phyloP scores from a whole-genome alignment of 2,329 filamentous ascomycete species.

The Chrysoporthe cubensis region DNA sequence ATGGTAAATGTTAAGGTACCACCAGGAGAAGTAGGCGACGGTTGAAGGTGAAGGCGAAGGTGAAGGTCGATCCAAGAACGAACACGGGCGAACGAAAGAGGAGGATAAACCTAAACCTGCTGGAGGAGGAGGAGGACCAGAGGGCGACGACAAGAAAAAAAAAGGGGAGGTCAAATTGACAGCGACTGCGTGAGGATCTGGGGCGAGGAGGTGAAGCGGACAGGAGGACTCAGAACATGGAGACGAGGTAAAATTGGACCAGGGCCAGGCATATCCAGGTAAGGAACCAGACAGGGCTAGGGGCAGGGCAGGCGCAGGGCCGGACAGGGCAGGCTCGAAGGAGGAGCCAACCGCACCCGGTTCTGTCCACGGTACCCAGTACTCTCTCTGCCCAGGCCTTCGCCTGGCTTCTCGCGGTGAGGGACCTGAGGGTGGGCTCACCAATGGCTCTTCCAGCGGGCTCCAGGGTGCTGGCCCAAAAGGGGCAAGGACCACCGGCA shows the following conservation, averaged over 20 bases:
- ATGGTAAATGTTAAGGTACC: slow-evolving; percentile 19
- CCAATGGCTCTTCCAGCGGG: not conserved
- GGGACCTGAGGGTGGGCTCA: slow-evolving; percentile 1
- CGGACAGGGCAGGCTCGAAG: not conserved
- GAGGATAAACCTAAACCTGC: slow-evolving; percentile 33
- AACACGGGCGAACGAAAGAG: slow-evolving; percentile 32
- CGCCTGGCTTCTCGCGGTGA: not conserved
- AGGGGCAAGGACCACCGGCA: slow-evolving; percentile 14
- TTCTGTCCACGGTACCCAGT: not conserved
- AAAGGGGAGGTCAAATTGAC: slow-evolving; percentile 36
- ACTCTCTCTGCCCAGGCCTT: not conserved
- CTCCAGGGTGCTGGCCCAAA: slow-evolving; percentile 8
- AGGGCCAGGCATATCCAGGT: slow-evolving; percentile 10
- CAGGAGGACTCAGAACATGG: not conserved
- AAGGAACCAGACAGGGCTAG: slow-evolving; percentile 3
- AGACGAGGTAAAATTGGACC: slow-evolving; percentile 14
- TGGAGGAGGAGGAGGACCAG: slow-evolving; percentile 37
- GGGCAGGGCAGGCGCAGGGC: not conserved
- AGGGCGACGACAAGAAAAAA: slow-evolving; percentile 39
- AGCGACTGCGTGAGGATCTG: slow-evolving; percentile 8
- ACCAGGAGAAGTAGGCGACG: slow-evolving; percentile 10
- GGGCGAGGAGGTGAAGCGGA: slow-evolving; percentile 13
- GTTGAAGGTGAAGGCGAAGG: slow-evolving; percentile 31
- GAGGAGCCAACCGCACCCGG: not conserved
- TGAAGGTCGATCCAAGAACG: slow-evolving; percentile 35